Evolutionary conservation across 2,329 filamentous ascomycete species (phyloP), one percentile per base, ranked within the genome.

Genomic region (Fusarium globosum): DNA sequence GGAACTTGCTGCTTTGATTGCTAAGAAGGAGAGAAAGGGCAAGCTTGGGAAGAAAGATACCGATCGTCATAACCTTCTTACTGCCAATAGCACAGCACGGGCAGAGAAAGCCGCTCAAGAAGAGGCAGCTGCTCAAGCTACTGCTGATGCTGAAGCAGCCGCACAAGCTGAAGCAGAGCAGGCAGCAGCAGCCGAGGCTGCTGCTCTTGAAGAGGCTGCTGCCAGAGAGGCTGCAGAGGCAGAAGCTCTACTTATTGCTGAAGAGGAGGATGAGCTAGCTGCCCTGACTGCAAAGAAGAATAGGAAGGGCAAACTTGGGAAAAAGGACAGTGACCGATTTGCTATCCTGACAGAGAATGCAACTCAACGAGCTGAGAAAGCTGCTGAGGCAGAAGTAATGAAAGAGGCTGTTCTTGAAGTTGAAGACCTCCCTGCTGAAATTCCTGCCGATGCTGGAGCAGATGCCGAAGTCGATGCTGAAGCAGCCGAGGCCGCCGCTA

Each of bases 1-100:
- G 4, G 71, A 86, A 56, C 77, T 85, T 14, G 81, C 79, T 36
- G 75, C 78, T 10, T 77, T 86, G 14, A 83, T 82, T 41, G 80
- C 82, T 23, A 88, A 87, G 75, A 88, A 86, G 72, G 82, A 76
- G 87, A 86, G 76, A 77, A 80, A 73, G 48, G 71, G 71, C 61
- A 87, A 81, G 63, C 73, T 85, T 23, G 76, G 72, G 7, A 87
- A 84, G 72, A 85, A 81, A 65, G 85, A 86, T 42, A 78, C 86
- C 55, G 84, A 87, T 62, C 86, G 84, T 65, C 80, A 83, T 45
- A 80, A 83, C 23, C 72, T 71, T 15, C 76, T 86, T 20, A 80
- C 78, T 35, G 77, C 78, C 28, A 82, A 78, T 38, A 79, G 80
- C 43, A 76, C 74, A 28, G 72, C 75, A 65, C 78, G 83, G 21